These are phyloP conservation scores for Termitomyces sp. DNA, from an alignment of 768 basidiomycete genomes.

Conservation along the genomic window DNA sequence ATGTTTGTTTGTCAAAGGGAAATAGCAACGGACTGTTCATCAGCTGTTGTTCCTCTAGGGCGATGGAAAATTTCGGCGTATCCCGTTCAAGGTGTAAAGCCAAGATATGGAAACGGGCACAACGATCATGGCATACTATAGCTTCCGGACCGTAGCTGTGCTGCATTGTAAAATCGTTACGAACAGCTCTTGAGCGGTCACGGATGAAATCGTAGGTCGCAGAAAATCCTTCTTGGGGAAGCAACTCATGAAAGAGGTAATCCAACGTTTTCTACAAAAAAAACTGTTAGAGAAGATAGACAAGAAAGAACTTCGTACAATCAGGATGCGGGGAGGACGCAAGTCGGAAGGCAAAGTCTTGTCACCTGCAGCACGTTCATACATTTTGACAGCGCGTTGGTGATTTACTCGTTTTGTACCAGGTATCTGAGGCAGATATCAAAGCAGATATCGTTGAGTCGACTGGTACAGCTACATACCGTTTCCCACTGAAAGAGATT, in stretches of 20 bases:
- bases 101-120: constrained; percentile 90
- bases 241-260: constrained; percentile 85
- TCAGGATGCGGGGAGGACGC: constrained; percentile 79
- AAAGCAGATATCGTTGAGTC: constrained; percentile 29
- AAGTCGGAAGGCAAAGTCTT: constrained; percentile 89
- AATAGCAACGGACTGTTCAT: constrained; percentile 69
- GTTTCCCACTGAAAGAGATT: constrained; percentile 84
- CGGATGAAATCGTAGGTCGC: constrained; percentile 79
- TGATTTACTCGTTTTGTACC: constrained; percentile 86
- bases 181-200: constrained; percentile 84
- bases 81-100: constrained; percentile 67
- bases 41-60: constrained; percentile 82
- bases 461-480: constrained; percentile 47
- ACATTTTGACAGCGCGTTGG: constrained; percentile 86
- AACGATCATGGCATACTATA: constrained; percentile 89
- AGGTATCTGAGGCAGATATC: constrained; percentile 52
- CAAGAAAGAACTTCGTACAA: constrained; percentile 34
- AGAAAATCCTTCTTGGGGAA: constrained; percentile 63
- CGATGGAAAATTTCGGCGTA: constrained; percentile 48
- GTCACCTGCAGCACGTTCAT: constrained; percentile 92
- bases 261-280: constrained; percentile 80
- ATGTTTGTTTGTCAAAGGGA: background rate
- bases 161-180: constrained; percentile 95
- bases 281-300: constrained; percentile 1
- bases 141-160: constrained; percentile 70